Base-by-base conservation (phyloP, 805 yeast genomes). In the Spathaspora sp. region DNA sequence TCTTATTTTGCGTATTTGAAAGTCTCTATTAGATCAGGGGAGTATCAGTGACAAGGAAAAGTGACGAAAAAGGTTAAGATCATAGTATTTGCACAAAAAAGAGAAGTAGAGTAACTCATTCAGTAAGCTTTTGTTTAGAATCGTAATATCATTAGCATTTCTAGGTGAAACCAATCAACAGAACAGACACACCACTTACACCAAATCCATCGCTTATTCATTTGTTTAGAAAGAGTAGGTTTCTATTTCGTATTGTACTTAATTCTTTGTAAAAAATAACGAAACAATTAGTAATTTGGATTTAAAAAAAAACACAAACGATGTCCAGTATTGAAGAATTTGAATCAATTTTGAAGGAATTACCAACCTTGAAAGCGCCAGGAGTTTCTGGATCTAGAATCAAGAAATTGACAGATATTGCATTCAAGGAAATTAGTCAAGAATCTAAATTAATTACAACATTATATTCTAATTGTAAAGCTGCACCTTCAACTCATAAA, bases 381-480 rank as follows among this genome's bases (percentile, higher is more conserved):
- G 98, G 99, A 54, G 94, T 93, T 49, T 91, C 97, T 28, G 98
- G 98, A 44, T 84, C 96, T 51, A 90, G 97, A 73, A 94, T 93
- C 69, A 89, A 89, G 68, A 85, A 85, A 63, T 75, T 92, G 64
- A 88, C 93, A 45, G 87, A 88, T 52, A 67, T 88, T 55, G 96
- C 97, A 52, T 76, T 85, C 54, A 80, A 79, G 57, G 81, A 90
- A 67, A 86, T 87, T 51, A 61, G 72, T 63, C 67, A 71, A 31
- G 86, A 82, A 63, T 75, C 86, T 23, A 75, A 77, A 55, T 67
- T 88, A 49, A 77, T 86, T 46, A 78, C 82, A 47, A 74, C 77
- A 55, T 75, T 89, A 57, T 79, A 79, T 62, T 75, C 83, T 48
- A 81, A 87, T 68, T 81, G 92, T 71, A 87, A 83, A 69, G 79